Percentiles rank a stretch among this genome's conserved stretches.
phyloP scores from a whole-genome alignment of 306 rosid species.

The Glycine latifolia region DNA sequence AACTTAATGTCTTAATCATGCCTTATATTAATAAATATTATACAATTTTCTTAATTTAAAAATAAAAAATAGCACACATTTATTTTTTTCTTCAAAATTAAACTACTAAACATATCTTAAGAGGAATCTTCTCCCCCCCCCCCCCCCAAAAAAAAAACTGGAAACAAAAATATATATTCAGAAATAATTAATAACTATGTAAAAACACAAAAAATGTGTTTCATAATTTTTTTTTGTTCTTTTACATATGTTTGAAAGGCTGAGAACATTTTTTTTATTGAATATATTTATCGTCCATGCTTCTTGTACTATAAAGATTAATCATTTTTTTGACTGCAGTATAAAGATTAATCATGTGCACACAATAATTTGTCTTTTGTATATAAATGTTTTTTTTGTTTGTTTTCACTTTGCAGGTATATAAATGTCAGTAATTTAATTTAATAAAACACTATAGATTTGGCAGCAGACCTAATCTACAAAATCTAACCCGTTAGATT shows the following conservation, averaged over 20 bases:
- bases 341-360: background rate
- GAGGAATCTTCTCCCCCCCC: too few relatives aligned
- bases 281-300: background rate
- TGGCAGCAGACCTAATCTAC: too few relatives aligned
- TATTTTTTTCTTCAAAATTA: too few relatives aligned
- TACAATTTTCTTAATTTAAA: background rate
- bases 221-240: too few relatives aligned
- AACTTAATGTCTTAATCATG: background rate
- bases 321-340: background rate
- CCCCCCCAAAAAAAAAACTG: too few relatives aligned
- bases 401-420: background rate
- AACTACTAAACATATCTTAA: too few relatives aligned
- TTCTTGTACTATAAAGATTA: background rate
- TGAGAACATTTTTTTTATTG: background rate
- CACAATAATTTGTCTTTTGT: background rate
- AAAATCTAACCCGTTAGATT: too few relatives aligned
- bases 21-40: background rate
- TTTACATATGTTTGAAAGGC: too few relatives aligned
- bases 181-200: too few relatives aligned
- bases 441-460: too few relatives aligned
- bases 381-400: background rate
- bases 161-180: too few relatives aligned
- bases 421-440: background rate
- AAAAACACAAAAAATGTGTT: too few relatives aligned
- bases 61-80: background rate